These are phyloP conservation scores for Lentinula sp. DNA, from an alignment of 768 basidiomycete species.

Conservation along the genomic window DNA sequence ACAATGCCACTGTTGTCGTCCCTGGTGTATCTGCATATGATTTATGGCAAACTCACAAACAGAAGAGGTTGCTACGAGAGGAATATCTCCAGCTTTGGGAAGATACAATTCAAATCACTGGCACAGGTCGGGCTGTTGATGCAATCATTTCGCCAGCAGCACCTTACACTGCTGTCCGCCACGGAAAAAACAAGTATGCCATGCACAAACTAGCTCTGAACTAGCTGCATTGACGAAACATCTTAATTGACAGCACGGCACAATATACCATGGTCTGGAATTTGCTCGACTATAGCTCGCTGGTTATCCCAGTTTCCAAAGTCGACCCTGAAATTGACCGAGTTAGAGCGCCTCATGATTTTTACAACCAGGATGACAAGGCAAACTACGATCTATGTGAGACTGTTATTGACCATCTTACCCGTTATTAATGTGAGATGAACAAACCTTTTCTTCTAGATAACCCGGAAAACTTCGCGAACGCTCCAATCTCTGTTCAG, in stretches of 20 bases:
- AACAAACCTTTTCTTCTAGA: conserved; percentile 31
- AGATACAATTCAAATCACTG: conserved; percentile 40
- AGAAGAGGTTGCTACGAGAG: conserved; percentile 41
- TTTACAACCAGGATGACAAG: conserved; percentile 43
- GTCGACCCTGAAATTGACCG: conserved; percentile 52
- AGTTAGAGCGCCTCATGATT: conserved; percentile 36
- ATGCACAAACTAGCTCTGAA: background rate
- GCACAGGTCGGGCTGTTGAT: conserved; percentile 70
- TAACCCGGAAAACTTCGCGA: conserved; percentile 45
- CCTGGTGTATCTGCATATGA: conserved; percentile 44
- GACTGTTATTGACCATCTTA: conserved; percentile 14
- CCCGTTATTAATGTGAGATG: background rate
- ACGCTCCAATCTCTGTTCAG: conserved; percentile 62
- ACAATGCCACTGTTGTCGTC: conserved; percentile 12
- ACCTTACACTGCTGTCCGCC: conserved; percentile 55
- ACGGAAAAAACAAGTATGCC: conserved; percentile 49
- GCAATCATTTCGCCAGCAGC: conserved; percentile 66
- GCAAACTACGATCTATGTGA: conserved; percentile 47
- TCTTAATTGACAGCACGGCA: conserved; percentile 26
- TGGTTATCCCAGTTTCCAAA: conserved; percentile 57
- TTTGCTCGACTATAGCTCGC: conserved; percentile 56
- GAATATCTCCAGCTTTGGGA: conserved; percentile 63
- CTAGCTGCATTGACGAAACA: background rate
- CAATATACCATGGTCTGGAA: conserved; percentile 65
- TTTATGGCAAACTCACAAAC: conserved; percentile 63